Percentiles rank a stretch among this genome's conserved stretches.
Conservation (phyloP, 1,139 yeast genomes). For the Wickerhamiella pararugosa region DNA sequence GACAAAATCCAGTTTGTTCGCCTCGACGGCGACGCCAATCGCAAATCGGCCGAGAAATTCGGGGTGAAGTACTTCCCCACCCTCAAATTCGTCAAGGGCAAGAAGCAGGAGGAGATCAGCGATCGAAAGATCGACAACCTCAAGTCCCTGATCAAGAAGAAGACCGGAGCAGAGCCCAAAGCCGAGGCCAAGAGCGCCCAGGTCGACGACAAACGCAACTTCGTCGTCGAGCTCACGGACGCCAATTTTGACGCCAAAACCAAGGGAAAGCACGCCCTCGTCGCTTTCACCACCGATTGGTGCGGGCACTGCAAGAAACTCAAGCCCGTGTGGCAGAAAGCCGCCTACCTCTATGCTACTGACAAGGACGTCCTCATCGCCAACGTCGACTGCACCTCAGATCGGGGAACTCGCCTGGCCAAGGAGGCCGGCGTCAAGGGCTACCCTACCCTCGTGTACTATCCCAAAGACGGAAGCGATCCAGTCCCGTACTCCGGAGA, state of each 20-base stretch:
- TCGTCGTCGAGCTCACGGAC: conserved; percentile 9
- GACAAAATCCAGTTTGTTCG: conserved; percentile 35
- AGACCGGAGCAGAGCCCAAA: conserved; percentile 12
- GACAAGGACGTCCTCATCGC: conserved; percentile 34
- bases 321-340: conserved; percentile 47
- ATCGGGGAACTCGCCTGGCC: conserved; percentile 31
- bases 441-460: conserved; percentile 41
- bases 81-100: conserved; percentile 39
- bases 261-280: conserved; percentile 18
- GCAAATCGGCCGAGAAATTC: conserved; percentile 39
- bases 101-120: conserved; percentile 18
- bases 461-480: conserved; percentile 29
- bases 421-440: conserved; percentile 31
- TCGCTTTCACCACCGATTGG: conserved; percentile 56
- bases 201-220: not conserved
- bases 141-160: conserved; percentile 16
- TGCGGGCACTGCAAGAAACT: conserved; percentile 62
- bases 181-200: not conserved
- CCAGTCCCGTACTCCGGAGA: conserved; percentile 33
- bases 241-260: conserved; percentile 11
- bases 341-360: conserved; percentile 35
- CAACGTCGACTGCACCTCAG: conserved; percentile 35
- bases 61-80: conserved; percentile 54
- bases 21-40: conserved; percentile 53
- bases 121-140: conserved; percentile 13